Evolutionary conservation across 768 basidiomycete species (phyloP).

Genomic region (Amanita jacksonii): DNA sequence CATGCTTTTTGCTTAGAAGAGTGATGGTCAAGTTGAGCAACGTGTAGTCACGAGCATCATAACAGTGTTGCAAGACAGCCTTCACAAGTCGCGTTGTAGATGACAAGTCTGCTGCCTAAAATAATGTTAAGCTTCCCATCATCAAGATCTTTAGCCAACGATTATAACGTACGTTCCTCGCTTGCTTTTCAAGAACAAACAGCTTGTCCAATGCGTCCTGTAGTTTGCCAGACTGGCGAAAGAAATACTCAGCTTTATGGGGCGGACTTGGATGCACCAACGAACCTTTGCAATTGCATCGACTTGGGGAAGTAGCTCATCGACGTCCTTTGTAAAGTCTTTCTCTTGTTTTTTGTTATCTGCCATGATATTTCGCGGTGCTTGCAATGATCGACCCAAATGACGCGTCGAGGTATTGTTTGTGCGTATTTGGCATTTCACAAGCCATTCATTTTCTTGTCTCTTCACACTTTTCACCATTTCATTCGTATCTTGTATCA

Average conservation of each 20-base stretch:
- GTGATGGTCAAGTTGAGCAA: constrained; percentile 63
- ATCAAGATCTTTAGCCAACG: background rate
- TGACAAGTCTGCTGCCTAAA: constrained; percentile 79
- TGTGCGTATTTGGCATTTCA: constrained; percentile 20
- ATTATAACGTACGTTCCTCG: constrained; percentile 66
- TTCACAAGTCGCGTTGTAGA: constrained; percentile 88
- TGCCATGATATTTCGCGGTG: constrained; percentile 48
- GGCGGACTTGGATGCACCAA: constrained; percentile 4
- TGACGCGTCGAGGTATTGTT: constrained; percentile 63
- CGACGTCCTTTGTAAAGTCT: constrained; percentile 81
- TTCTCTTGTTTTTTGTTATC: constrained; percentile 80
- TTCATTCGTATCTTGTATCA: constrained; percentile 13
- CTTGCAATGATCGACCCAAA: constrained; percentile 24
- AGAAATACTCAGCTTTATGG: constrained; percentile 9
- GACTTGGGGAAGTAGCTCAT: constrained; percentile 61
- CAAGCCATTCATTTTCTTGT: background rate
- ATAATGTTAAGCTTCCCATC: too few relatives aligned
- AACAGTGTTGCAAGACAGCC: constrained; percentile 60
- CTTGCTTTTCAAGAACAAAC: constrained; percentile 85
- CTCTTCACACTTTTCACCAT: background rate
- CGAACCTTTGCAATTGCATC: constrained; percentile 63
- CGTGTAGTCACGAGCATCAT: constrained; percentile 59
- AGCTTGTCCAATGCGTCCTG: constrained; percentile 88
- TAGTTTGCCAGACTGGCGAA: constrained; percentile 61
- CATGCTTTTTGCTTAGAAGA: constrained; percentile 87